Percentiles rank a stretch among this genome's conserved stretches.
These are phyloP conservation scores for Diaporthe nobilis DNA, from an alignment of 2,329 filamentous ascomycete genomes.

Conservation along the genomic window DNA sequence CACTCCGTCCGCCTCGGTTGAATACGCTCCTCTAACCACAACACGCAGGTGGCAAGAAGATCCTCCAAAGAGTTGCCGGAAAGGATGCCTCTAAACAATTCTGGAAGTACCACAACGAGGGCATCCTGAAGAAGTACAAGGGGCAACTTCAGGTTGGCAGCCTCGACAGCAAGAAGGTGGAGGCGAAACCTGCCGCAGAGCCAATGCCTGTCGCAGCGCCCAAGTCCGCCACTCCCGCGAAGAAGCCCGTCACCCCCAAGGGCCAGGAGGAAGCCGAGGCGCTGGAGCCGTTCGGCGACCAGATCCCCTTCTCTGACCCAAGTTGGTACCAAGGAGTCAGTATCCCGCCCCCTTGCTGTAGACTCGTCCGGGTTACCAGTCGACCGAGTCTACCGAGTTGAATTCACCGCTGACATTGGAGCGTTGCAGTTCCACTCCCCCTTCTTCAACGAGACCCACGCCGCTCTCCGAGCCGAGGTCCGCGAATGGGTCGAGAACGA, in stretches of 20 bases:
- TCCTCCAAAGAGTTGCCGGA: slow-evolving; percentile 73
- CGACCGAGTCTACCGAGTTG: background rate
- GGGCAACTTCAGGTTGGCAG: slow-evolving; percentile 85
- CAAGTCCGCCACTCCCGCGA: slow-evolving; percentile 53
- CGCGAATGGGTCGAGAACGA: slow-evolving; percentile 92
- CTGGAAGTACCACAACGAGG: slow-evolving; percentile 86
- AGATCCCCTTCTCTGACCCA: slow-evolving; percentile 93
- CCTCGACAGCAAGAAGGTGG: slow-evolving; percentile 82
- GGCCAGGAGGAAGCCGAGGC: slow-evolving; percentile 73
- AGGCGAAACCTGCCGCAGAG: slow-evolving; percentile 69
- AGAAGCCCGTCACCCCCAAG: slow-evolving; percentile 49
- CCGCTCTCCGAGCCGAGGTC: slow-evolving; percentile 89
- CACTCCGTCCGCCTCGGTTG: background rate
- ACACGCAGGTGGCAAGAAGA: slow-evolving; percentile 73
- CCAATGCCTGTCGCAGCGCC: slow-evolving; percentile 64
- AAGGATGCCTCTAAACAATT: slow-evolving; percentile 78
- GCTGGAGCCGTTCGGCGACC: slow-evolving; percentile 85
- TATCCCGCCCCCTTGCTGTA: slow-evolving; percentile 28
- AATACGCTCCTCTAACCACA: background rate
- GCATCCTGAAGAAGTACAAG: slow-evolving; percentile 89
- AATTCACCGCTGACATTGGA: background rate
- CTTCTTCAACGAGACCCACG: slow-evolving; percentile 96
- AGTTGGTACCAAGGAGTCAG: slow-evolving; percentile 94
- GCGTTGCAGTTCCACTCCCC: slow-evolving; percentile 87
- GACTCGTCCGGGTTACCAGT: too few species aligned